A percentile compares a stretch with the other conserved stretches of the same genome.
Conservation (phyloP, 257 asterid genomes). For the Cynanchum wilfordii region DNA sequence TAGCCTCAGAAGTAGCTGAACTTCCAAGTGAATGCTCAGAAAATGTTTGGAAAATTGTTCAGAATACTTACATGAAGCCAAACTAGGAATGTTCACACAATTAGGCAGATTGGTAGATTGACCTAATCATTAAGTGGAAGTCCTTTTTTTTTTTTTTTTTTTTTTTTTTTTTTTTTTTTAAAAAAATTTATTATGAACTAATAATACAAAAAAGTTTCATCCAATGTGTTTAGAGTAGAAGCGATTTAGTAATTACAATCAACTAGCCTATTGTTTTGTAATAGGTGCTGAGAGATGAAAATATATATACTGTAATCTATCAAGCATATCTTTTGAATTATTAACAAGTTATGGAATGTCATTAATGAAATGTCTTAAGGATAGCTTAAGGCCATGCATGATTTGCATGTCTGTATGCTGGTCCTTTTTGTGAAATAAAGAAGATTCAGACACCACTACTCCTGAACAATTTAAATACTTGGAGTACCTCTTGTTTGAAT, state of each 20-base stretch:
- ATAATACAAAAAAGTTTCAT: background rate
- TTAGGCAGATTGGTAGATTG: too few species aligned
- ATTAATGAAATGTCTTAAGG: background rate
- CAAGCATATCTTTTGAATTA: background rate
- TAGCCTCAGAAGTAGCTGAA: too few species aligned
- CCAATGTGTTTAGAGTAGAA: background rate
- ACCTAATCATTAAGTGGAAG: background rate
- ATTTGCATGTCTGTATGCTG: background rate
- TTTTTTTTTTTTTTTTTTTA: too few species aligned
- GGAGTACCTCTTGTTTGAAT: slow-evolving; percentile 1
- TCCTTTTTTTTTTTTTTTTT: background rate
- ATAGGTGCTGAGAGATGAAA: too few species aligned
- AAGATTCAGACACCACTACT: background rate
- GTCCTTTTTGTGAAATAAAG: background rate
- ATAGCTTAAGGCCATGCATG: background rate
- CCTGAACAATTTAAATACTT: background rate
- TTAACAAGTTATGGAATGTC: background rate
- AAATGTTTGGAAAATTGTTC: too few species aligned
- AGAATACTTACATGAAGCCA: too few species aligned
- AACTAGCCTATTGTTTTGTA: too few species aligned
- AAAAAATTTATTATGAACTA: too few species aligned
- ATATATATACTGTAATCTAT: background rate
- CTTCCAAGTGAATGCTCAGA: too few species aligned
- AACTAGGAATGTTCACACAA: too few species aligned
- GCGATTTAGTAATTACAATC: background rate